A percentile compares a stretch with the other conserved stretches of the same genome.
Evolutionary conservation across 805 yeast genomes (phyloP).

Genomic region (Wickerhamiella azyma): DNA sequence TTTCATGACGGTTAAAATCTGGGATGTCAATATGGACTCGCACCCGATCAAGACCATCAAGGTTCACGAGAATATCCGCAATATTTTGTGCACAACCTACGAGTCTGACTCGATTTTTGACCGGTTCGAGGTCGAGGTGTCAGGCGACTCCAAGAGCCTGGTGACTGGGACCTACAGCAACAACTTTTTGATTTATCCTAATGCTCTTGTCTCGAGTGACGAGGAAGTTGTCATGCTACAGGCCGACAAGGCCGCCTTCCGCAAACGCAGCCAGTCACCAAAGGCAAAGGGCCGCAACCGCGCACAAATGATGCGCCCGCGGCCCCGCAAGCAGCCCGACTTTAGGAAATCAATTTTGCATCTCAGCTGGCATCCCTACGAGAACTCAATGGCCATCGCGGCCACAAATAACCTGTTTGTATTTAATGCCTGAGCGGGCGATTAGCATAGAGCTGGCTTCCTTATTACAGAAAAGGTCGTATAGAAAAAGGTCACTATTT

Average conservation of each 20-base stretch:
- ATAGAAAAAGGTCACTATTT: too few species aligned
- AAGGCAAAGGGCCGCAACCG: constrained; percentile 16
- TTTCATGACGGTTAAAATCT: constrained; percentile 90
- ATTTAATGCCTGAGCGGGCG: constrained; percentile 19
- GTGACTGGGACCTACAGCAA: constrained; percentile 97
- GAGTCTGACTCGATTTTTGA: constrained; percentile 98
- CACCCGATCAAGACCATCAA: constrained; percentile 89
- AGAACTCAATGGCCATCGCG: constrained; percentile 93
- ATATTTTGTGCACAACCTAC: constrained; percentile 88
- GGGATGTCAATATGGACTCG: constrained; percentile 97
- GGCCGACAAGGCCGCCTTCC: constrained; percentile 96
- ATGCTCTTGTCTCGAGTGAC: constrained; percentile 36
- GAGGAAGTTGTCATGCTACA: constrained; percentile 67
- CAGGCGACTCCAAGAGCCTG: constrained; percentile 81
- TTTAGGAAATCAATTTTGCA: constrained; percentile 90
- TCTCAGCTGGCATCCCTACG: constrained; percentile 96
- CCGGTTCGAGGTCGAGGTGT: constrained; percentile 90
- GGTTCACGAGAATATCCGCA: constrained; percentile 89
- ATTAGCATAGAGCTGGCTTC: neutral
- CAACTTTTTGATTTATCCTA: constrained; percentile 92
- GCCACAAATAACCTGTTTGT: constrained; percentile 74
- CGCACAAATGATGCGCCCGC: constrained; percentile 36
- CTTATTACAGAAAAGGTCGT: too few species aligned
- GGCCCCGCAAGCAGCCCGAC: constrained; percentile 67
- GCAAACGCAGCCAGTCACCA: constrained; percentile 42